Base-by-base conservation (phyloP, 106 monocot genomes). In the Amphibolis antarctica region DNA sequence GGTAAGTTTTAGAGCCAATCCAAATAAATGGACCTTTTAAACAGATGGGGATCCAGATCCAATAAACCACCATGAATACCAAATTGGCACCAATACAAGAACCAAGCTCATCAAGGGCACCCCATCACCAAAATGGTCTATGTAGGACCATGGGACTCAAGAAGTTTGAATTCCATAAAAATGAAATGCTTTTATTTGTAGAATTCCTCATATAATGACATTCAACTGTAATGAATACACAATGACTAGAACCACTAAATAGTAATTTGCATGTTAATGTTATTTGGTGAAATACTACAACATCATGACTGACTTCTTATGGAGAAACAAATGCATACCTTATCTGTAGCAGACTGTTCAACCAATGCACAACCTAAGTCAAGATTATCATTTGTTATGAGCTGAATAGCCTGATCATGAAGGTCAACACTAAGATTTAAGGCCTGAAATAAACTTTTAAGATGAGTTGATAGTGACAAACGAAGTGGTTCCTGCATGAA, bases 361-460 rank as follows among this genome's bases (percentile, higher is more conserved):
- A 98, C 90, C 52, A 90, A 65, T 65, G 96, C 90, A 85, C 96
- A 98, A 5, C 90, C 96, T 73, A 91, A 80, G 69, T 98, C 96
- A 49, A 98, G 80, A 80, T 98, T 80, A 77, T 98, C 96, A 55
- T 75, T 87, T 69, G 77, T 82, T 31, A 91, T 77, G 75, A 80
- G 80, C 66, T 82, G 86, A 74, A 98, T 63, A 65, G 90, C 79
- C 52, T 98, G 90, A 28, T 98, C 96, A 68, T 72, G 73, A 61
- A 68, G 73, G 21, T 98, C 90, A 48, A 20, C 71, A 45, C 52
- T 76, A 28, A 80, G 71, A 79, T 72, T 89, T 15, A 81, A 46
- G 43, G 60, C 63, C 66, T 84, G 90, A 60, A 98, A 78, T 36
- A 87, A 53, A 60, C 44, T 87, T 42, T 86, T 75, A 45, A 98